Evolutionary conservation across 345 rosid species (phyloP), one percentile per base, ranked within the genome.

Genomic region (Hirschfeldia incana): DNA sequence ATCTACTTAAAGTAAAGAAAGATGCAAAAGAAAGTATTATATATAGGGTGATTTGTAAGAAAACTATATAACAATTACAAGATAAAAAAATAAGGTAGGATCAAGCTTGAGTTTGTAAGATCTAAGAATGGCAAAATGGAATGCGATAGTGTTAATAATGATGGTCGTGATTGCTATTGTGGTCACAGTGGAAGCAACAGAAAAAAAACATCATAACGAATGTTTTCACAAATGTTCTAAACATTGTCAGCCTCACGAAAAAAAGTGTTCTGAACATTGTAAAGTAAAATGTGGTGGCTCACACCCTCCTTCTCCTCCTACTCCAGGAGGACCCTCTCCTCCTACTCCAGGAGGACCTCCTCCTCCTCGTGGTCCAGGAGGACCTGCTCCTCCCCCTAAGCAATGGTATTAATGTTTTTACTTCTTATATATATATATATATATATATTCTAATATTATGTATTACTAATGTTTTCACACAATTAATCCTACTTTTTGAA

Each of bases 41-140:
- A 76, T 62, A 76, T 76, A 76, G 29, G 49, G 39, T 60, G 42
- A 3, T 9, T 8, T 33, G 30, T 33, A 32, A 68, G 36, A 44
- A 32, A 26, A 13, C 5, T 26, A 28, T 26, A 26, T 12, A 42
- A 44, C 6, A 34, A 9, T 37, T 30, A 37, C 36, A 36, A 66
- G 34, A 74, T 8, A 9, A 11, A 15, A 4, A 15, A 4, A 9
- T 9, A 10, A 44, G 51, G 17, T 0, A 51, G 67, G 5, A 60
- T 2, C 60, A 17, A 60, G 27, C 15, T 46, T 11, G 4, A 44
- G 11, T 44, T 11, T 12, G n/a, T 44, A 29, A 34, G 37, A 44
- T 32, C 1, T n/a, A 34, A 72, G 34, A 63, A 76, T 68, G 79
- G 68, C 16, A 46, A 76, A 76, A 44, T 44, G 68, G 79, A 60